Conservation (phyloP, 192 early-diverging fungal species). For the Backusella macrospora region DNA sequence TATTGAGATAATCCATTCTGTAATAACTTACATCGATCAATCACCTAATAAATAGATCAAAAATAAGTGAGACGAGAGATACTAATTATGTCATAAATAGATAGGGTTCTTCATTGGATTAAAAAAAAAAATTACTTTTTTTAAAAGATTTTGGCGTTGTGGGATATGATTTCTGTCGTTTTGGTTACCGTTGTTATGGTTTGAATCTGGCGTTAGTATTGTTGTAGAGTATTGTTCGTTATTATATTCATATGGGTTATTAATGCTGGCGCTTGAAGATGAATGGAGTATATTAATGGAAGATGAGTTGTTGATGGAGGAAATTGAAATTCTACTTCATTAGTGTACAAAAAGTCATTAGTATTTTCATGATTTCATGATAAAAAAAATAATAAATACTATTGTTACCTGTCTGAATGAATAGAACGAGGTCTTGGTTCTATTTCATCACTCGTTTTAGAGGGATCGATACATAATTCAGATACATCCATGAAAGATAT, state of each 20-base stretch:
- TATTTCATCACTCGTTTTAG: not conserved
- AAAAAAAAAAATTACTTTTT: not conserved
- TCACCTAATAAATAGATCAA: not conserved
- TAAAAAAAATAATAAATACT: not conserved
- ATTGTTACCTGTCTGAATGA: not conserved
- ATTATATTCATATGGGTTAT: not conserved
- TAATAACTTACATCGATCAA: not conserved
- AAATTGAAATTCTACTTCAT: not conserved
- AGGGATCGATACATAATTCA: constrained; percentile 1
- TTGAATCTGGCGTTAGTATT: not conserved
- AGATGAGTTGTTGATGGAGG: constrained; percentile 5
- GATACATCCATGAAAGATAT: not conserved
- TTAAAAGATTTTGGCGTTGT: not conserved
- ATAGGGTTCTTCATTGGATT: too few relatives aligned
- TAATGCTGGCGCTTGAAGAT: not conserved
- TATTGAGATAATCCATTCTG: not conserved
- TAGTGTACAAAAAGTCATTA: not conserved
- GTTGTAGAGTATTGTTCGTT: not conserved
- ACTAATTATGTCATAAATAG: too few relatives aligned
- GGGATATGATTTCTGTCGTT: not conserved
- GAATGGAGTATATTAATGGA: not conserved
- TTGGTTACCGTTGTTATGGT: not conserved
- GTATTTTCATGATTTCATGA: too few relatives aligned
- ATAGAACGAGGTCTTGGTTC: not conserved
- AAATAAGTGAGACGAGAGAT: not conserved